Conservation (phyloP, 768 basidiomycete species). For the Mycena metata region DNA sequence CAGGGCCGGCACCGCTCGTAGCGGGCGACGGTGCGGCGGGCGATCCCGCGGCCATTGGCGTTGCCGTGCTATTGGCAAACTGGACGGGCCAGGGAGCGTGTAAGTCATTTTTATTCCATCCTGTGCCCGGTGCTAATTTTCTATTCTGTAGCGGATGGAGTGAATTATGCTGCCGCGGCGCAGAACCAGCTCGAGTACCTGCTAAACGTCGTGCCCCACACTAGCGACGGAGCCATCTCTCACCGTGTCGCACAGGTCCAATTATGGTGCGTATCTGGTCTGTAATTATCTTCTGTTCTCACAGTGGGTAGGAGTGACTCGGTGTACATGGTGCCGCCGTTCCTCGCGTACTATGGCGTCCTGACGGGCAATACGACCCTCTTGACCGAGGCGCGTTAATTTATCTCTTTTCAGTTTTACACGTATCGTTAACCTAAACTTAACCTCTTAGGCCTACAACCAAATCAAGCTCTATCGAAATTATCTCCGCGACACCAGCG, state of each 20-base stretch:
- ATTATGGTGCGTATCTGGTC: slow-evolving; percentile 67
- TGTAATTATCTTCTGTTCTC: slow-evolving; percentile 1
- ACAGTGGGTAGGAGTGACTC: slow-evolving; percentile 73
- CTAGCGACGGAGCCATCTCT: slow-evolving; percentile 84
- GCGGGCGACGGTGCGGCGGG: slow-evolving; percentile 71
- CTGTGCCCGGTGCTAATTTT: slow-evolving; percentile 1
- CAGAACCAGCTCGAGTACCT: slow-evolving; percentile 75
- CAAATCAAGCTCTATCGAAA: slow-evolving; percentile 81
- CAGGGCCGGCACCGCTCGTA: slow-evolving; percentile 71
- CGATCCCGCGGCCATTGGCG: slow-evolving; percentile 86
- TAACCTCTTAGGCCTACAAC: slow-evolving; percentile 52
- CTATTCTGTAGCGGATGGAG: slow-evolving; percentile 46
- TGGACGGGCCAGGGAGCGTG: slow-evolving; percentile 52
- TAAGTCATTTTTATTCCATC: slow-evolving; percentile 5
- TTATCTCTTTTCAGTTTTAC: too few relatives aligned
- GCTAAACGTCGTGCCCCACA: slow-evolving; percentile 67
- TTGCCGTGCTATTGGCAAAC: slow-evolving; percentile 72
- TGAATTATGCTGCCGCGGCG: slow-evolving; percentile 75
- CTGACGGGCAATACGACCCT: slow-evolving; percentile 68
- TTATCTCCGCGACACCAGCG: slow-evolving; percentile 66
- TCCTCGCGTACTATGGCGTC: slow-evolving; percentile 87
- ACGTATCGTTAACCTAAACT: too few relatives aligned
- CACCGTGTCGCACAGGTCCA: slow-evolving; percentile 79
- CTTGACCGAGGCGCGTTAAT: slow-evolving; percentile 61
- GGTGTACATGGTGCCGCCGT: slow-evolving; percentile 89